Evolutionary conservation across 148 eudicot genomes (phyloP), one percentile per base, ranked within the genome.

Genomic region (Suaeda aralocaspica): DNA sequence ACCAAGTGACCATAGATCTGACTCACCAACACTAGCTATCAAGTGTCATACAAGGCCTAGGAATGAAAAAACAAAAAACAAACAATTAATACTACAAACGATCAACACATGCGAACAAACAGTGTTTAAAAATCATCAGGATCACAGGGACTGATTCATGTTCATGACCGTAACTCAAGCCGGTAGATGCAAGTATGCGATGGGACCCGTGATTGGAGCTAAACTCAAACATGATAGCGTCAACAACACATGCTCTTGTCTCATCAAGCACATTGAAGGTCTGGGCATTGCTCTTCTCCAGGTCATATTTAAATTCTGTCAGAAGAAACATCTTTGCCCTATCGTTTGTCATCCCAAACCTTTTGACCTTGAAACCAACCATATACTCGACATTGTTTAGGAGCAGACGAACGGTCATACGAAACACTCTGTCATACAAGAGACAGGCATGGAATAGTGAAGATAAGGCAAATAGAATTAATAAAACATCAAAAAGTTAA

Each of bases 141-240:
- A 77, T 18, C 77, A 71, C 64, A 19, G 86, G 76, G 72, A 83
- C 69, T 2, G 89, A 75, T 51, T 71, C 69, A 6, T 89, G 87
- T 82, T 87, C 84, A 48, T 71, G 82, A 34, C 98, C 98, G 16
- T 93, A 49, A 93, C 96, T 81, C 98, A 45, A 93, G 57, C 31
- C 98, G 84, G 74, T 93, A 93, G 75, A 93, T 91, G 85, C 98
- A 93, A 15, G 98, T 93, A 70, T 82, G 83, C 25, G 83, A 58
- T 59, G 74, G 56, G 79, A 81, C 36, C 98, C 98, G 30, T 93
- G 89, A 79, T 93, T 93, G 26, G 98, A 87, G 51, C 84, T 67
- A 67, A 90, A 79, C 42, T 91, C 89, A 39, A 90, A 82, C 68
- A 91, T 90, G 26, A 93, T 76, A 12, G 84, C 85, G 81, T 93